phyloP scores from a whole-genome alignment of 345 rosid species.

The Eucalyptus microcorys region DNA sequence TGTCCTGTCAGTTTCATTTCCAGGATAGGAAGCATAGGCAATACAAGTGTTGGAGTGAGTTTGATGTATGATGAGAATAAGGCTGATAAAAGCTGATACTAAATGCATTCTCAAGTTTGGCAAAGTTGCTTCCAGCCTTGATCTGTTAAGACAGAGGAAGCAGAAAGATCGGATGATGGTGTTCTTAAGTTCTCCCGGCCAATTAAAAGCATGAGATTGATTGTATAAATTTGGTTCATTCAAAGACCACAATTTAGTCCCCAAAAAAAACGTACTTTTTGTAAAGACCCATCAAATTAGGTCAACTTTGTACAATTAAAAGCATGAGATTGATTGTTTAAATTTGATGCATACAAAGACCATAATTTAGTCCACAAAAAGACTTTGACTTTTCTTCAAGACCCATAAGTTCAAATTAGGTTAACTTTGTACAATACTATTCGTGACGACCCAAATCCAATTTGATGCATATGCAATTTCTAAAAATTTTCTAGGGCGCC shows the following conservation, averaged over 20 bases:
- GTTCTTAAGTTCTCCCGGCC: background rate
- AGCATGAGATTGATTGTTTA: background rate
- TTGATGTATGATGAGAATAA: background rate
- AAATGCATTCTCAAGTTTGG: background rate
- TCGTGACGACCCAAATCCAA: background rate
- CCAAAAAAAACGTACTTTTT: accelerated
- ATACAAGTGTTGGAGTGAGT: background rate
- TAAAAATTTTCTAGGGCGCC: background rate
- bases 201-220: background rate
- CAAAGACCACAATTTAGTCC: background rate
- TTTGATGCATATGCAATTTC: background rate
- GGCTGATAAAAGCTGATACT: background rate
- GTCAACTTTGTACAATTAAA: background rate
- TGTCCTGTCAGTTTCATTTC: background rate
- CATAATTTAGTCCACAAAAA: background rate
- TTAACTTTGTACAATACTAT: background rate
- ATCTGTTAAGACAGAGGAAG: background rate
- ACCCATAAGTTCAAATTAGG: too few relatives aligned
- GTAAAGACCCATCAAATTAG: too few relatives aligned
- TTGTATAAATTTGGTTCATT: background rate
- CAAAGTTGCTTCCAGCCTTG: background rate
- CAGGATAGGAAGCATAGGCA: background rate
- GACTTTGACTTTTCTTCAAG: too few relatives aligned
- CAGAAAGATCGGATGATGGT: background rate
- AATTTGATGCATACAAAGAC: background rate